These are phyloP conservation scores for Pseudozyma tsukubaensis DNA, from an alignment of 1,284 basidiomycete genomes.

Conservation along the genomic window DNA sequence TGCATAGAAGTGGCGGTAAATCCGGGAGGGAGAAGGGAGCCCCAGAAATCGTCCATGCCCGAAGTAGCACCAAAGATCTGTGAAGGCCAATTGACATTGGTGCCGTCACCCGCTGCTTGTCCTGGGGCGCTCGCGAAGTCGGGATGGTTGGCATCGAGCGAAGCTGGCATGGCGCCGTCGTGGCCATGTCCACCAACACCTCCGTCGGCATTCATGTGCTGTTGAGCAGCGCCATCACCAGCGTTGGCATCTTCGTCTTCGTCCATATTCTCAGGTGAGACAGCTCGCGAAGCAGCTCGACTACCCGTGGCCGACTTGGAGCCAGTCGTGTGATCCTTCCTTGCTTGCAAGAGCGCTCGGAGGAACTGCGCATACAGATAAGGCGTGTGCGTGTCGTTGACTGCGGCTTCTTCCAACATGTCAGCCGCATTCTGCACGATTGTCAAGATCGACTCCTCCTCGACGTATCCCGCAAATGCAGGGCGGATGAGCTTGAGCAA, in stretches of 20 bases:
- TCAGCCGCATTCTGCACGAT: conserved; percentile 84
- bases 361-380: conserved; percentile 64
- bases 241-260: conserved; percentile 4
- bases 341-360: conserved; percentile 57
- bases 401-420: conserved; percentile 61
- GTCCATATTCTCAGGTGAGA: conserved; percentile 30
- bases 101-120: conserved; percentile 8
- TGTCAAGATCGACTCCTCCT: conserved; percentile 75
- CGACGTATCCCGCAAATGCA: conserved; percentile 81
- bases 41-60: conserved; percentile 59
- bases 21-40: conserved; percentile 56
- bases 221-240: not conserved
- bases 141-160: conserved; percentile 15
- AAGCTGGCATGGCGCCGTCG: conserved; percentile 6
- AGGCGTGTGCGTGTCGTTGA: conserved; percentile 65
- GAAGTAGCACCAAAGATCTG: conserved; percentile 37
- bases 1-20: conserved; percentile 51
- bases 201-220: not conserved
- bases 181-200: not conserved
- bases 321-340: conserved; percentile 50
- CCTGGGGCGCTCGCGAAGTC: conserved; percentile 4
- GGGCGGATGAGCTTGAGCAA: conserved; percentile 77
- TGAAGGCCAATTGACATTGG: conserved; percentile 34
- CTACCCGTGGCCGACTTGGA: conserved; percentile 43
- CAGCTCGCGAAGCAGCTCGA: conserved; percentile 40